Evolutionary conservation across 2,329 filamentous ascomycete species (phyloP), one percentile per base, ranked within the genome.

Genomic region (Aplosporella prunicola): DNA sequence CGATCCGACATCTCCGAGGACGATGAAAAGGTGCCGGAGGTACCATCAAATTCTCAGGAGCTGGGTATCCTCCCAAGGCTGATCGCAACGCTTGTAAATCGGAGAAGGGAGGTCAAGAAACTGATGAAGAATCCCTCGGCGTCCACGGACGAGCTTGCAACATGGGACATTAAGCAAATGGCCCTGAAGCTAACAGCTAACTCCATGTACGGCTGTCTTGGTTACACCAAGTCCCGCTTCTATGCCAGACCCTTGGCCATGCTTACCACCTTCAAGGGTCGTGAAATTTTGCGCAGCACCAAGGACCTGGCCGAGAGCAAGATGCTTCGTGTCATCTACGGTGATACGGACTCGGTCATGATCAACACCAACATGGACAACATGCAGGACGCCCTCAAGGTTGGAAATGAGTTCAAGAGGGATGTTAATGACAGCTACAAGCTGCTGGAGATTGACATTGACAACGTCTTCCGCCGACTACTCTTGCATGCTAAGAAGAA

Each of bases 281-380:
- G 91, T 67, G 91, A 98, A 66, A 96, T 98, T 74, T 69, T 98
- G 42, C 78, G 84, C 46, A 93, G 85, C 56, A 98, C 91, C 40
- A 98, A 96, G 61, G 88, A 93, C 37, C 74, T 98, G 44, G 91
- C 91, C 8, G 91, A 98, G 62, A 84, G 78, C 51, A 88, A 83
- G 49, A 80, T 87, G 42, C 73, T 98, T 20, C 83, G 91, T 53
- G 91, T 98, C 58, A 96, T 98, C 45, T 98, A 98, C 51, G 91
- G 91, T 66, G 91, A 98, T 63, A 98, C 91, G 9, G 91, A 98
- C 62, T 98, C 91, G 7, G 91, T 98, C 63, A 98, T 98, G 91
- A 96, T 98, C 68, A 98, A 98, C 55, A 93, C 91, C 45, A 96
- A 96, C 54, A 87, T 91, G 39, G 85, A 95, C 61, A 93, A 83